Conservation (phyloP, 768 basidiomycete species). For the Podaxis sp. region DNA sequence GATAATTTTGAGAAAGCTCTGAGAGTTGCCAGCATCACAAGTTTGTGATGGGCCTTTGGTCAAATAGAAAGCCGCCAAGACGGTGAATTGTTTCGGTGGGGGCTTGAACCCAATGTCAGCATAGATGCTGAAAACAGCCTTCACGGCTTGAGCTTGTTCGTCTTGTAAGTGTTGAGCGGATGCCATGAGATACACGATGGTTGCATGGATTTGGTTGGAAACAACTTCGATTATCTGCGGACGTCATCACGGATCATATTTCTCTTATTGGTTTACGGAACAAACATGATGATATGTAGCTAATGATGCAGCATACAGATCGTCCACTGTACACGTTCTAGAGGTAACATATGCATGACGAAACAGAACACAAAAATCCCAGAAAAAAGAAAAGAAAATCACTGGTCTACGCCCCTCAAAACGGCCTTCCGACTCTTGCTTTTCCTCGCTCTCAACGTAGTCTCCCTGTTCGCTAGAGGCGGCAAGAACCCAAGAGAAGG, state of each 20-base stretch:
- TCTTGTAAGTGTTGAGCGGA: not conserved
- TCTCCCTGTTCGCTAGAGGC: conserved; percentile 35
- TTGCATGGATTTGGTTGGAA: not conserved
- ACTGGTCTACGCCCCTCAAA: conserved; percentile 34
- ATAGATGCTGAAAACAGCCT: conserved; percentile 43
- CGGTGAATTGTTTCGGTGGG: conserved; percentile 57
- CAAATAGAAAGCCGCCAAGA: conserved; percentile 59
- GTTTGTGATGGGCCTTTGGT: conserved; percentile 21
- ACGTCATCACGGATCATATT: not conserved
- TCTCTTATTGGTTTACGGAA: not conserved
- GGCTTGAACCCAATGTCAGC: conserved; percentile 47
- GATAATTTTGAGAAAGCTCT: conserved; percentile 46
- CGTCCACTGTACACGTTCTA: not conserved
- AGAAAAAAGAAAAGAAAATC: not conserved
- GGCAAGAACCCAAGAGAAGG: conserved; percentile 49
- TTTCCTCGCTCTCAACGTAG: conserved; percentile 38
- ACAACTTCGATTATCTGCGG: not conserved
- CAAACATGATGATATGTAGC: not conserved
- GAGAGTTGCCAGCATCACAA: not conserved
- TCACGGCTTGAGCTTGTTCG: conserved; percentile 21
- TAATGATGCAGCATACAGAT: not conserved
- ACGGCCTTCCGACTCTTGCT: conserved; percentile 42
- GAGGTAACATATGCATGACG: not conserved
- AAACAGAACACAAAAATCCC: not conserved
- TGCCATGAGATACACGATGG: not conserved